Evolutionary conservation across 2,329 filamentous ascomycete species (phyloP), one percentile per base, ranked within the genome.

Genomic region (Sclerotinia spermophila): DNA sequence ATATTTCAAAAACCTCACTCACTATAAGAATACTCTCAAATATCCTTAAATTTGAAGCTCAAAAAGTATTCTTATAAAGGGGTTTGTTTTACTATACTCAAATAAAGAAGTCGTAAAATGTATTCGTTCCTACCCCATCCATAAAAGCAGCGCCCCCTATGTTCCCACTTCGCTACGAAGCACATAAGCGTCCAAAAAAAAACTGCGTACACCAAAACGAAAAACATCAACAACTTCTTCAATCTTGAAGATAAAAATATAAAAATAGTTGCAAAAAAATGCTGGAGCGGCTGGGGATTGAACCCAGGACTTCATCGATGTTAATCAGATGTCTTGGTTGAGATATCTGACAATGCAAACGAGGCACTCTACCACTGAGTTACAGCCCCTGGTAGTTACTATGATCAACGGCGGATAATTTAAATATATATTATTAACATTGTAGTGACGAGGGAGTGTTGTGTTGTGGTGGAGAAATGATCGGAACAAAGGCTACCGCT

Each of bases 401-500:
- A 4, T 35, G 60, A 6, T 0, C 0, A 2, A 0, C 0, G 0
- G 0, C 0, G 0, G 0, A 0, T 8, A 33, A 33, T 45, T 5
- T 17, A 0, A 27, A 0, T 13, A 1, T 35, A n/a, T 62, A 35
- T 33, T 3, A 2, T 3, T 2, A 5, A 11, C 1, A 0, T 0
- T 0, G 6, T 5, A 0, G 1, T 17, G 1, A 35, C 2, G 19
- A 3, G 5, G 6, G 21, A 45, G 21, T 42, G 44, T 19, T 6
- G 17, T 24, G 0, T 1, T 24, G 30, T 11, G 0, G 17, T 17
- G 7, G 27, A 21, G 51, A 7, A 21, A 55, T 7, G 5, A 13
- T 8, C 8, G 27, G 10, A 24, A 35, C 3, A 5, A 51, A 51
- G 13, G 24, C 45, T 51, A n/a, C 10, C n/a, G 6, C 24, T 15